Percentiles rank a stretch among this genome's conserved stretches.
phyloP scores from a whole-genome alignment of 2,329 filamentous ascomycete species.

The Ceratocystis harringtonii region DNA sequence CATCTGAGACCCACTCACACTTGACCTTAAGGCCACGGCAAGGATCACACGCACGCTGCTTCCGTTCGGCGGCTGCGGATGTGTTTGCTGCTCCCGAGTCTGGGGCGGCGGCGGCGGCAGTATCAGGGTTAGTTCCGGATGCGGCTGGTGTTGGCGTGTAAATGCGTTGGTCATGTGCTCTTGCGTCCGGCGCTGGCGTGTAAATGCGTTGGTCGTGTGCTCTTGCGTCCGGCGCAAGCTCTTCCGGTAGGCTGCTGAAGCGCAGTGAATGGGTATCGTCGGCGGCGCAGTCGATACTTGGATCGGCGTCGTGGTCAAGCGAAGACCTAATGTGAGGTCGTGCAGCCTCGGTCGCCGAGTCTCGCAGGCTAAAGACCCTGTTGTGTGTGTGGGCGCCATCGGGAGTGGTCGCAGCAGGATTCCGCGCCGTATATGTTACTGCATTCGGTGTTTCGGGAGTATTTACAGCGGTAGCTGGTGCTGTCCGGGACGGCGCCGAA shows the following conservation, averaged over 20 bases:
- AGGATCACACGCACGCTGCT: slow-evolving; percentile 58
- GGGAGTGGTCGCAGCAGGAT: neutral
- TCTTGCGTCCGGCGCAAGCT: neutral
- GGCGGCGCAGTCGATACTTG: neutral
- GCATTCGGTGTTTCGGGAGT: neutral
- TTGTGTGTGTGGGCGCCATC: neutral
- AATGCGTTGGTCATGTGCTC: neutral
- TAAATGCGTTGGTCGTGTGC: neutral
- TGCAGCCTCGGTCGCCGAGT: neutral
- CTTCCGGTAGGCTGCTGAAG: neutral
- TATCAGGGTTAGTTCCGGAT: neutral
- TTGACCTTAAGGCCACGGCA: slow-evolving; percentile 68
- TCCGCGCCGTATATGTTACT: too few species aligned
- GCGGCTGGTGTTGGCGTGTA: neutral
- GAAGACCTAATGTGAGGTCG: neutral
- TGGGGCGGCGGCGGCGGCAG: neutral
- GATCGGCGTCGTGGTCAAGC: neutral
- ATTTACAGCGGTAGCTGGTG: neutral
- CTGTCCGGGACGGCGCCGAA: neutral
- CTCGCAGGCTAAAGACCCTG: neutral
- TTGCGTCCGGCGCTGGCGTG: neutral
- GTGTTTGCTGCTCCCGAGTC: neutral
- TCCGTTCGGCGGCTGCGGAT: slow-evolving; percentile 40
- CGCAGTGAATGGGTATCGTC: neutral
- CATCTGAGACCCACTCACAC: slow-evolving; percentile 58